These are phyloP conservation scores for Keithomyces neogunnii DNA, from an alignment of 2,329 filamentous ascomycete genomes.

Conservation along the genomic window DNA sequence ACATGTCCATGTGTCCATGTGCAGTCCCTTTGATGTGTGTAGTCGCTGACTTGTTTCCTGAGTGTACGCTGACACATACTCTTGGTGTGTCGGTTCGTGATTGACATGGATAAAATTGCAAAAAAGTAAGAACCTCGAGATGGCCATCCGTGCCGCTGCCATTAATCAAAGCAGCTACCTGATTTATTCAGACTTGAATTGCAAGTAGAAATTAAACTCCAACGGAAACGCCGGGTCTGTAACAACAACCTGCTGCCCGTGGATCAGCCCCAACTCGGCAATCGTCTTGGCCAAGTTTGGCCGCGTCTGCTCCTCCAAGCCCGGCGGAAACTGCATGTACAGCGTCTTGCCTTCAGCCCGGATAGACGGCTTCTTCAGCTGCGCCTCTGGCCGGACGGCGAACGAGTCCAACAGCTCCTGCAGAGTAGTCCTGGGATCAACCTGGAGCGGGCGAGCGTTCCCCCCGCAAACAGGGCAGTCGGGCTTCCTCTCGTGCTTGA, in stretches of 20 bases:
- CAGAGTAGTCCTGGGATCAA: conserved; percentile 65
- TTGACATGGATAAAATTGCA: too few relatives aligned
- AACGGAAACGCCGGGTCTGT: conserved; percentile 84
- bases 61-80: not conserved
- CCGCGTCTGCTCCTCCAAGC: conserved; percentile 75
- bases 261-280: conserved; percentile 58
- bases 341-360: conserved; percentile 71
- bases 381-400: conserved; percentile 74
- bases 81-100: not conserved
- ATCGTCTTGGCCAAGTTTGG: conserved; percentile 76
- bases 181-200: conserved; percentile 28
- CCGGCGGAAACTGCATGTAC: conserved; percentile 79
- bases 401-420: conserved; percentile 80
- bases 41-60: not conserved
- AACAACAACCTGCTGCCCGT: conserved; percentile 85
- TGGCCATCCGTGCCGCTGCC: not conserved
- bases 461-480: conserved; percentile 94
- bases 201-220: conserved; percentile 50
- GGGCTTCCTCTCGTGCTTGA: conserved; percentile 85
- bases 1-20: not conserved
- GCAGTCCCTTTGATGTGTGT: too few relatives aligned
- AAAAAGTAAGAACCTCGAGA: not conserved
- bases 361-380: conserved; percentile 89
- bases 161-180: not conserved
- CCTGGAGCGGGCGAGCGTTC: conserved; percentile 63